Evolutionary conservation across 192 early-diverging fungal species (phyloP).

Genomic region (Backusella psychrophila): DNA sequence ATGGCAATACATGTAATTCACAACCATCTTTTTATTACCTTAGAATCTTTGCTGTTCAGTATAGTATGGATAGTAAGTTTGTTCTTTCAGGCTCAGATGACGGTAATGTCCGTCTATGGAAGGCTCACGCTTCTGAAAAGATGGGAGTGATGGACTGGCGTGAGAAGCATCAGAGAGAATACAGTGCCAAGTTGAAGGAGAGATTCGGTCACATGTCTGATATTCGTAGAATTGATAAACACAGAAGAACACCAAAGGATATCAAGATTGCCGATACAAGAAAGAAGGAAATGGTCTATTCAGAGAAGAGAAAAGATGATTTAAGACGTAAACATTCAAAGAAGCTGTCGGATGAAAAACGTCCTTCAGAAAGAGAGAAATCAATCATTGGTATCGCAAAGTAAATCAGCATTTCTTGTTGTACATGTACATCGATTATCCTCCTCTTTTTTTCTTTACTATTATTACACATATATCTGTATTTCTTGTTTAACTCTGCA

Average conservation of each 20-base stretch:
- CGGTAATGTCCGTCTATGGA: conserved; percentile 97
- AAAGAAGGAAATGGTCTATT: conserved; percentile 80
- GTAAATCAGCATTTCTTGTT: conserved; percentile 10
- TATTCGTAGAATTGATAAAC: conserved; percentile 80
- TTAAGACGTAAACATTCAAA: conserved; percentile 87
- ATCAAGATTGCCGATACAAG: conserved; percentile 78
- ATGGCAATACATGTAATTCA: background rate
- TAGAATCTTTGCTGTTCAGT: conserved; percentile 85
- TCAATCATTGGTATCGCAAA: conserved; percentile 63
- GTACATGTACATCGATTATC: too few relatives aligned
- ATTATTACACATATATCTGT: background rate
- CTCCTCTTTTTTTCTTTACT: background rate
- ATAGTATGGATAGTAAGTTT: conserved; percentile 92
- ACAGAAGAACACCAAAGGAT: conserved; percentile 82
- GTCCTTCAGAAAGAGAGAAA: conserved; percentile 72
- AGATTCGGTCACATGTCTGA: conserved; percentile 90
- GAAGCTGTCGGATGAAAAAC: conserved; percentile 50
- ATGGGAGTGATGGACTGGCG: conserved; percentile 63
- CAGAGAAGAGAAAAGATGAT: conserved; percentile 85
- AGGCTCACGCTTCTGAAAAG: conserved; percentile 89
- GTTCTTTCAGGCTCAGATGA: conserved; percentile 96
- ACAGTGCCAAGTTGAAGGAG: conserved; percentile 88
- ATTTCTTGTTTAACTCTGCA: background rate
- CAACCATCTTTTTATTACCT: conserved; percentile 51
- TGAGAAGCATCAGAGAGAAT: conserved; percentile 77